Base-by-base conservation (phyloP, 2,329 filamentous ascomycete species). In the Paraconiothyrium sp. region DNA sequence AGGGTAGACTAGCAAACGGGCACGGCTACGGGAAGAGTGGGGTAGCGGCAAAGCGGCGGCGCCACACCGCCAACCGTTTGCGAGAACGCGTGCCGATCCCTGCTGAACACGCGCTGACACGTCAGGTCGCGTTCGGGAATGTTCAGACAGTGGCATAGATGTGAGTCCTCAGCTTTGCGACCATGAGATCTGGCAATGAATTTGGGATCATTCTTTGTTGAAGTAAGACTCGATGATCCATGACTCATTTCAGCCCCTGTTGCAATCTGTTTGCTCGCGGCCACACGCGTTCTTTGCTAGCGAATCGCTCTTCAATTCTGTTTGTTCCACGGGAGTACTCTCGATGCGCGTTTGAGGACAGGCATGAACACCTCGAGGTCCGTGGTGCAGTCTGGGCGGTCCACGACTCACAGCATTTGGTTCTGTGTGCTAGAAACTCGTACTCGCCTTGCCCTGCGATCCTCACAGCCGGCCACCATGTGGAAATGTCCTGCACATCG, bases 111-210 rank as follows among this genome's bases (percentile, higher is more conserved):
- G 50, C 50, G 50, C 35, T 27, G 50, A 41, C 35, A 27, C 35
- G 35, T 30, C 35, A 54, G 22, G 49, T 52, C 50, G 50, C 50
- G 50, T 54, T 16, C 22, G 43, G 11, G 49, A 27, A 9, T 30
- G 13, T 20, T 14, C 4, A 30, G 11, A 14, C 14, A 1, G 35
- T 27, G 37, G 20, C 3, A 41, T 13, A 24, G 34, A 14, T 41
- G 16, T 37, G 16, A 44, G 20, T 4, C 9, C 41, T 10, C 5
- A 22, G 41, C 41, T 44, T 44, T 22, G 20, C 41, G 20, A 13
- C n/a, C 24, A 9, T 24, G 20, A 13, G 9, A 20, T 11, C 8
- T 7, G 8, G 16, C 14, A 16, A n/a, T 8, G 14, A 20, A 7
- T 16, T n/a, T 41, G 16, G 39, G n/a, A 16, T 16, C 4, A n/a